A percentile compares a stretch with the other conserved stretches of the same genome.
These are phyloP conservation scores for Dendrobium catenatum DNA, from an alignment of 106 monocot species.

Conservation along the genomic window DNA sequence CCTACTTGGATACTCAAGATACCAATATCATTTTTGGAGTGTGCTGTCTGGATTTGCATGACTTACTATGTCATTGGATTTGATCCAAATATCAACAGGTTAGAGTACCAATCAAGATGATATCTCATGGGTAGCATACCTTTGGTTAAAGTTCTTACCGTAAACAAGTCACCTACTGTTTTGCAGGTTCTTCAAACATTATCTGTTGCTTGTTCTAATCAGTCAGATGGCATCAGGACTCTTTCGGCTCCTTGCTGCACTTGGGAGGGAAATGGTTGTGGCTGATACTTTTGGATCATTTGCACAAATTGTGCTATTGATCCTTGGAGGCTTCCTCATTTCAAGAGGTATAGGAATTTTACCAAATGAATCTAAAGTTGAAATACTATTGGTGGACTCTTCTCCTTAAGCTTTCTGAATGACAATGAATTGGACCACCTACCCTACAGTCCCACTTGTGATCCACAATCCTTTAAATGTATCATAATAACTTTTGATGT, in stretches of 20 bases:
- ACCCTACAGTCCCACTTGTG: neutral
- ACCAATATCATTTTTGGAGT: slow-evolving; percentile 38
- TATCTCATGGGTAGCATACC: neutral
- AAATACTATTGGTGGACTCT: no score
- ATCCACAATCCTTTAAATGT: neutral
- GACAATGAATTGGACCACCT: no score
- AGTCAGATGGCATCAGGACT: slow-evolving; percentile 60
- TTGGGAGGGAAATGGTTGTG: slow-evolving; percentile 52
- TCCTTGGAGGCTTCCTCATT: slow-evolving; percentile 53
- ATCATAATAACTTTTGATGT: neutral
- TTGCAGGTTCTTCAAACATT: slow-evolving; percentile 42
- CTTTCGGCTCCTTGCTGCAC: slow-evolving; percentile 47
- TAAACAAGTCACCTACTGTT: neutral
- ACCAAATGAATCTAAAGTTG: neutral
- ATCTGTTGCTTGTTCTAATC: slow-evolving; percentile 27
- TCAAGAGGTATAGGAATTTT: slow-evolving; percentile 26
- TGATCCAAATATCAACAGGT: slow-evolving; percentile 16
- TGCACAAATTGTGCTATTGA: slow-evolving; percentile 33
- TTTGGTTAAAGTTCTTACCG: neutral
- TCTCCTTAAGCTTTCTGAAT: no score
- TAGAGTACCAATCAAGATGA: neutral
- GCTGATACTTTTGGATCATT: slow-evolving; percentile 56
- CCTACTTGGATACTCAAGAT: slow-evolving; percentile 27
- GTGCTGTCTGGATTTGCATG: slow-evolving; percentile 32
- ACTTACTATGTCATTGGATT: slow-evolving; percentile 47